Conservation (phyloP, 371 early-diverging fungal genomes). For the Quaeritorhiza haematococci region DNA sequence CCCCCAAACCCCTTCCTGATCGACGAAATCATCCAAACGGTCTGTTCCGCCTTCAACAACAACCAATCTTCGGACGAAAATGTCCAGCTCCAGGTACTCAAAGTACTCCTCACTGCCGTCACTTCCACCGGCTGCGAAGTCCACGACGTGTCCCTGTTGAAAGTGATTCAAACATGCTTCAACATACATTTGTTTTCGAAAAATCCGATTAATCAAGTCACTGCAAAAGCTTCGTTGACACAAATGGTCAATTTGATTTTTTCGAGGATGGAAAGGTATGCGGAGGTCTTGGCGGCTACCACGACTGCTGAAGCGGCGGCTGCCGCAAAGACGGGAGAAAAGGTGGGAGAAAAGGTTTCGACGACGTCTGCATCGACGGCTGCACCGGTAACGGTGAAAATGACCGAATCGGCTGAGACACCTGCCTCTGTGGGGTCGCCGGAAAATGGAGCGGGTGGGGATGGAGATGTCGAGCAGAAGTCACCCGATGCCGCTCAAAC, state of each 20-base stretch:
- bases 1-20: constrained; percentile 28
- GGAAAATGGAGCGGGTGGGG: too few species aligned
- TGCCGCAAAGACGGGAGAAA: too few species aligned
- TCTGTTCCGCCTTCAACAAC: constrained; percentile 37
- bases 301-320: too few species aligned
- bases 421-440: too few species aligned
- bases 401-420: too few species aligned
- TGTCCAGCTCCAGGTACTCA: constrained; percentile 44
- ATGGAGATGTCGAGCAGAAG: too few species aligned
- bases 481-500: too few species aligned
- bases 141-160: constrained; percentile 37
- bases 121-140: constrained; percentile 40
- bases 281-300: constrained; percentile 27
- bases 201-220: constrained; percentile 33
- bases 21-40: constrained; percentile 47
- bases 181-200: constrained; percentile 34
- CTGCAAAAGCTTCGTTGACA: constrained; percentile 47
- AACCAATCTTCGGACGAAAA: constrained; percentile 18
- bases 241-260: constrained; percentile 51
- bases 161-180: constrained; percentile 44
- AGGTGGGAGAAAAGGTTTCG: too few species aligned
- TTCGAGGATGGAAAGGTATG: constrained; percentile 46
- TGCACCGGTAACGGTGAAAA: too few species aligned
- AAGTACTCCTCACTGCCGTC: constrained; percentile 43
- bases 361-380: too few species aligned